Conservation (phyloP, 306 rosid species). For the Purshia tridentata region DNA sequence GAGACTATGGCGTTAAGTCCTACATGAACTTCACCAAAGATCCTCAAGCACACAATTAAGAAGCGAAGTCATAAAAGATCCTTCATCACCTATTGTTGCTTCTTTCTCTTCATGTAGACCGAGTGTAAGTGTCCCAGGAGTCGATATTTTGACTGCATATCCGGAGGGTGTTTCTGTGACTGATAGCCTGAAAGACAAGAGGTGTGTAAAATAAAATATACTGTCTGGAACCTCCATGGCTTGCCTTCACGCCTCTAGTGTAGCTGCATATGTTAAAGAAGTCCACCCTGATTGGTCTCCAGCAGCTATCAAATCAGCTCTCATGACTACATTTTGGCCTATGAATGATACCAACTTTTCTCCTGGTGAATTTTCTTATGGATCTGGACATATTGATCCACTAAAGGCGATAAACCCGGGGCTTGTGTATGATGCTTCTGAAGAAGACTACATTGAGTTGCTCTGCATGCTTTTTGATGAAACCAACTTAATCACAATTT, state of each 20-base stretch:
- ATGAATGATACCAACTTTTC: background rate
- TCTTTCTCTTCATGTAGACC: slow-evolving; percentile 34
- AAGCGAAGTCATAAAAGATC: slow-evolving; percentile 1
- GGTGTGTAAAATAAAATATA: slow-evolving; percentile 17
- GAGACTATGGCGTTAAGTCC: too few relatives aligned
- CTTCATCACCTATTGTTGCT: slow-evolving; percentile 14
- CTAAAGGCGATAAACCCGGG: slow-evolving; percentile 24
- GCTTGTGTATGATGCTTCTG: slow-evolving; percentile 24
- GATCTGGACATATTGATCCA: slow-evolving; percentile 32
- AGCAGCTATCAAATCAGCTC: slow-evolving; percentile 29
- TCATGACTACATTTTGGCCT: slow-evolving; percentile 24
- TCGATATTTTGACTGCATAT: slow-evolving; percentile 33
- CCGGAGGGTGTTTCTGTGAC: slow-evolving; percentile 9
- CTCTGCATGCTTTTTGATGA: slow-evolving; percentile 2
- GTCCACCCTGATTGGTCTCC: slow-evolving; percentile 37
- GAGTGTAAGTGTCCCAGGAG: slow-evolving; percentile 30
- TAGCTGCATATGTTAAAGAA: slow-evolving; percentile 29
- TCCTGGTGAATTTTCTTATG: slow-evolving; percentile 32
- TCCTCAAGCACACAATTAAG: background rate
- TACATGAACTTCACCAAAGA: too few relatives aligned
- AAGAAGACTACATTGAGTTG: slow-evolving; percentile 25
- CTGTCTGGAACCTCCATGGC: slow-evolving; percentile 41
- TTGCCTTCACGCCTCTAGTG: slow-evolving; percentile 35
- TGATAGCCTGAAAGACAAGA: background rate
- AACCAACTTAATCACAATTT: background rate